These are phyloP conservation scores for Pestalotiopsis sp. DNA, from an alignment of 2,329 filamentous ascomycete genomes.

Conservation along the genomic window DNA sequence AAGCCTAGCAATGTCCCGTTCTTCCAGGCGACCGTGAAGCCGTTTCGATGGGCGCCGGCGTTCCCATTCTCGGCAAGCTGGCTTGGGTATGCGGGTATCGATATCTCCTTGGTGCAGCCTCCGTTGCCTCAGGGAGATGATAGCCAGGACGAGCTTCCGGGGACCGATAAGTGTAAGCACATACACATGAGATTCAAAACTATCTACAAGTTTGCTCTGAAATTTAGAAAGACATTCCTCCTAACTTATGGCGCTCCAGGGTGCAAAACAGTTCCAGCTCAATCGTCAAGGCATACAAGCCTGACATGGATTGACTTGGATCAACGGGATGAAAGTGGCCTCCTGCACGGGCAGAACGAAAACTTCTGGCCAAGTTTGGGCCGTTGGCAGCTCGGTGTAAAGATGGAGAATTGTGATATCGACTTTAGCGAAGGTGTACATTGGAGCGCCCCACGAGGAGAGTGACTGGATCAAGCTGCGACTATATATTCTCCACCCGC, in stretches of 20 bases:
- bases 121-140: slow-evolving; percentile 45
- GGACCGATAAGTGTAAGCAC: slow-evolving; percentile 43
- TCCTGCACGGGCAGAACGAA: slow-evolving; percentile 23
- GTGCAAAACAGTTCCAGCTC: slow-evolving; percentile 37
- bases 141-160: slow-evolving; percentile 42
- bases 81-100: slow-evolving; percentile 41
- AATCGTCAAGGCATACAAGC: slow-evolving; percentile 31
- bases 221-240: too few species aligned
- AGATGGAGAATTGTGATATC: slow-evolving; percentile 30
- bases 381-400: slow-evolving; percentile 42
- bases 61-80: slow-evolving; percentile 45
- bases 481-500: background rate
- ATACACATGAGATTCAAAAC: background rate
- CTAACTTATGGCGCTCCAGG: background rate
- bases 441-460: slow-evolving; percentile 18
- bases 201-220: background rate
- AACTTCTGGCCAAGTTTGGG: slow-evolving; percentile 51
- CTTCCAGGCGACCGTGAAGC: slow-evolving; percentile 47
- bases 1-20: slow-evolving; percentile 37
- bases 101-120: slow-evolving; percentile 47
- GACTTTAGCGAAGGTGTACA: slow-evolving; percentile 28
- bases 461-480: background rate
- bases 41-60: slow-evolving; percentile 40
- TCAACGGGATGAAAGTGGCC: slow-evolving; percentile 34
- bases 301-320: slow-evolving; percentile 50